phyloP scores from a whole-genome alignment of 164 flowering plant species.

The Vitis labrusca region DNA sequence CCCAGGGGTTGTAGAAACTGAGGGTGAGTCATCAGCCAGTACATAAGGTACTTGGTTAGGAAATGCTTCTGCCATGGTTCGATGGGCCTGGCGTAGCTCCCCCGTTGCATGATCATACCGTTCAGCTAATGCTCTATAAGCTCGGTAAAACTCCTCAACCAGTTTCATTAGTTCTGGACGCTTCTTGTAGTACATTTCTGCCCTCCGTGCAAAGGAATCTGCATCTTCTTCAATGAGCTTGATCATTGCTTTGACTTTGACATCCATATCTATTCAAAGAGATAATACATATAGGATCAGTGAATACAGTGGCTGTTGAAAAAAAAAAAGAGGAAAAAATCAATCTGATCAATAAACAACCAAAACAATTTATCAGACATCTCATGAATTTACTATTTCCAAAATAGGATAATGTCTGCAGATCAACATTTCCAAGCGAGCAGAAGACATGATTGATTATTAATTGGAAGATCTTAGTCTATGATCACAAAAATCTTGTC shows the following conservation, averaged over 20 bases:
- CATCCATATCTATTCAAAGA: conserved; percentile 74
- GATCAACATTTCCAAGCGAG: no score
- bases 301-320: background rate
- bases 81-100: conserved; percentile 86
- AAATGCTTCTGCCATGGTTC: conserved; percentile 78
- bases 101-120: conserved; percentile 86
- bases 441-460: background rate
- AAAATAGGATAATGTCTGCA: no score
- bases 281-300: background rate
- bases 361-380: no score
- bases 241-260: conserved; percentile 89
- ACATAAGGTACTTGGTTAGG: conserved; percentile 65
- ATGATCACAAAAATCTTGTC: background rate
- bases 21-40: conserved; percentile 51
- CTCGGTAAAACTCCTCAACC: conserved; percentile 91
- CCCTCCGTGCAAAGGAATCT: conserved; percentile 93
- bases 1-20: conserved; percentile 40
- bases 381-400: no score
- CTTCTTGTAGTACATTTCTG: conserved; percentile 96
- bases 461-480: background rate
- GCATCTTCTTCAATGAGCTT: conserved; percentile 96
- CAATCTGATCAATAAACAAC: no score
- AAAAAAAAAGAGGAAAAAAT: background rate
- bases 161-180: conserved; percentile 93
- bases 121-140: conserved; percentile 94